Base-by-base conservation (phyloP, 140 eudicot genomes). In the Senecio squalidus region DNA sequence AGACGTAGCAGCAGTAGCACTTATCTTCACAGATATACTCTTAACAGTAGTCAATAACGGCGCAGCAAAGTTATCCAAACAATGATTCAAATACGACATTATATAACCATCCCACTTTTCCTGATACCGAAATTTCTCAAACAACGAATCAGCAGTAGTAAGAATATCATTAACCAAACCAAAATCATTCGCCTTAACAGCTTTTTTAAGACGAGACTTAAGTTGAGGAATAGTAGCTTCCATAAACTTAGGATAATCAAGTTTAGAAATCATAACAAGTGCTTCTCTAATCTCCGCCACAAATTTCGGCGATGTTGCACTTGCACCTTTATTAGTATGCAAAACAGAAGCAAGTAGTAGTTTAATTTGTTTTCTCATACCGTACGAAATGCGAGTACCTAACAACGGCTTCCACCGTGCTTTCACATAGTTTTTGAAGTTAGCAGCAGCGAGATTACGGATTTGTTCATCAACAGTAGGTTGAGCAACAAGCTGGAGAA, bases 261-360 rank as follows among this genome's bases (percentile, higher is more conserved):
- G 92, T 47, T 86, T 82, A 2, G 96, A 96, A 9, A 86, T 84
- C 29, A 86, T 78, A 1, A 85, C 74, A 2, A 91, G 60, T 21
- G 98, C 92, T 66, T 86, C 98, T 13, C 94, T 84, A 15, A 91
- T 77, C 80, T 91, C 96, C 5, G 96, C 79, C 59, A 76, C 88
- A 6, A 91, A 81, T 11, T 63, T 72, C 0, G 86, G 74, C n/a
- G n/a, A n/a, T n/a, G n/a, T n/a, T n/a, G n/a, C n/a, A n/a, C n/a
- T n/a, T n/a, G n/a, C n/a, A n/a, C n/a, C n/a, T 0, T 78, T 6
- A 1, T 91, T 48, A 0, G 78, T 72, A 8, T 86, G 72, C 96
- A 91, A 83, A 15, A 91, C 71, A 17, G 92, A 57, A 4, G 86
- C 96, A 10, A 91, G 86, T 6, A 83, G 55, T 17, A 70, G 62